Conservation (phyloP, 1,284 basidiomycete species). For the Wolfiporia cocos region DNA sequence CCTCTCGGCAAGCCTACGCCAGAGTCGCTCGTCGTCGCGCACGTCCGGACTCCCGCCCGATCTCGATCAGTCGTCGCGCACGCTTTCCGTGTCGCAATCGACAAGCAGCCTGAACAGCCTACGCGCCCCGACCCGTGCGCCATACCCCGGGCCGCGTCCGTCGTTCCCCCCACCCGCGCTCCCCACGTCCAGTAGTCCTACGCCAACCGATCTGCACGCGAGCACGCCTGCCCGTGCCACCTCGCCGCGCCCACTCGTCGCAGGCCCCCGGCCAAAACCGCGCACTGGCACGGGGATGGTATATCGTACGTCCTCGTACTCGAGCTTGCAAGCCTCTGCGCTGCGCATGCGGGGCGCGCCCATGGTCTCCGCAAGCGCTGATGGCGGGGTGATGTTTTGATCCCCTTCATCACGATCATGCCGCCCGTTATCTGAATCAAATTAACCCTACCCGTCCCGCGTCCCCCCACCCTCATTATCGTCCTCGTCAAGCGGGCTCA, state of each 20-base stretch:
- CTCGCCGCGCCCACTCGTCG: conserved; percentile 4
- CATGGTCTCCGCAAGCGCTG: conserved; percentile 13
- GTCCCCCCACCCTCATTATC: too few species aligned
- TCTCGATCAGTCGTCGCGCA: conserved; percentile 3
- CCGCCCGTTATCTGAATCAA: too few species aligned
- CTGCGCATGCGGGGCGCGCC: conserved; percentile 14
- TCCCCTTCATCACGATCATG: too few species aligned
- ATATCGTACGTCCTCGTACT: conserved; percentile 23
- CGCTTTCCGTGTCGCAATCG: conserved; percentile 14
- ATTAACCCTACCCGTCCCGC: too few species aligned
- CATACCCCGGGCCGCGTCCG: background rate
- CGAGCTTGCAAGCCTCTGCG: conserved; percentile 18
- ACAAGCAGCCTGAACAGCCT: conserved; percentile 4
- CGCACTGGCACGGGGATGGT: conserved; percentile 26
- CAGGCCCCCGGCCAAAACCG: conserved; percentile 16
- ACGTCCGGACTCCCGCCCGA: background rate
- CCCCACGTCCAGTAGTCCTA: background rate
- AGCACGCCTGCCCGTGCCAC: conserved; percentile 1
- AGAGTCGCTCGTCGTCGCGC: background rate
- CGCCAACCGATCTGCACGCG: background rate
- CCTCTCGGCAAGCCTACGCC: conserved; percentile 9
- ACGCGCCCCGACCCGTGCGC: background rate
- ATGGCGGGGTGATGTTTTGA: conserved; percentile 12
- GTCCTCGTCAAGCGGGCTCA: too few species aligned
- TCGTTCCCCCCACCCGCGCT: background rate